Evolutionary conservation across 768 basidiomycete genomes (phyloP).

Genomic region (Mrakia frigida): DNA sequence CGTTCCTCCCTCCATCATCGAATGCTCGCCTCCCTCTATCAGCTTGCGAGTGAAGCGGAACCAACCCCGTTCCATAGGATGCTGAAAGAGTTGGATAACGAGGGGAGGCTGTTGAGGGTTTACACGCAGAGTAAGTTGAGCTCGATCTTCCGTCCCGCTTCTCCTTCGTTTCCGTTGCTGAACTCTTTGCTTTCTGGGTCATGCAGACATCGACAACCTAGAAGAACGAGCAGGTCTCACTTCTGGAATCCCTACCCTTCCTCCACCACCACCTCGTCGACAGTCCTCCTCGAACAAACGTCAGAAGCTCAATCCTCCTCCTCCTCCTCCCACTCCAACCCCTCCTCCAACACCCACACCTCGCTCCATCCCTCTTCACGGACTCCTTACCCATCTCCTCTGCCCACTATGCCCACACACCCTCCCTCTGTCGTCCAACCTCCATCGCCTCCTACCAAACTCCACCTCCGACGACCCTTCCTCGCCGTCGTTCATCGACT

Average conservation of each 20-base stretch:
- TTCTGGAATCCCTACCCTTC: conserved; percentile 66
- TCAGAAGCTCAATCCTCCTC: background rate
- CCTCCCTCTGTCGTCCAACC: conserved; percentile 52
- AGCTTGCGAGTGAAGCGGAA: conserved; percentile 61
- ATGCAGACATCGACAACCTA: conserved; percentile 73
- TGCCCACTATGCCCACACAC: conserved; percentile 75
- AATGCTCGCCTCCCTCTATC: conserved; percentile 80
- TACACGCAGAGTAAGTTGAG: conserved; percentile 61
- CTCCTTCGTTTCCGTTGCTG: background rate
- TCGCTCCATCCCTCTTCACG: conserved; percentile 83
- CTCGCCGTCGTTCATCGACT: background rate
- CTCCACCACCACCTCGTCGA: background rate
- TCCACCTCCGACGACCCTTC: background rate
- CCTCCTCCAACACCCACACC: conserved; percentile 39
- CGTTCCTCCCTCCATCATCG: conserved; percentile 75
- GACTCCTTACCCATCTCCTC: conserved; percentile 69
- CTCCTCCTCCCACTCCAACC: background rate
- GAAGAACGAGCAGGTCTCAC: conserved; percentile 80
- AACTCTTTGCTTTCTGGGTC: background rate
- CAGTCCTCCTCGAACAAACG: background rate
- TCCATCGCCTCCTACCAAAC: background rate
- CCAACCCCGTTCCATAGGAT: conserved; percentile 78
- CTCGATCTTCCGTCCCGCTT: background rate
- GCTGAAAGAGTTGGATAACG: conserved; percentile 67
- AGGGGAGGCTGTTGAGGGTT: conserved; percentile 70